Base-by-base conservation (phyloP, 352 stramenopile genomes). In the Globisporangium acanthophoron region DNA sequence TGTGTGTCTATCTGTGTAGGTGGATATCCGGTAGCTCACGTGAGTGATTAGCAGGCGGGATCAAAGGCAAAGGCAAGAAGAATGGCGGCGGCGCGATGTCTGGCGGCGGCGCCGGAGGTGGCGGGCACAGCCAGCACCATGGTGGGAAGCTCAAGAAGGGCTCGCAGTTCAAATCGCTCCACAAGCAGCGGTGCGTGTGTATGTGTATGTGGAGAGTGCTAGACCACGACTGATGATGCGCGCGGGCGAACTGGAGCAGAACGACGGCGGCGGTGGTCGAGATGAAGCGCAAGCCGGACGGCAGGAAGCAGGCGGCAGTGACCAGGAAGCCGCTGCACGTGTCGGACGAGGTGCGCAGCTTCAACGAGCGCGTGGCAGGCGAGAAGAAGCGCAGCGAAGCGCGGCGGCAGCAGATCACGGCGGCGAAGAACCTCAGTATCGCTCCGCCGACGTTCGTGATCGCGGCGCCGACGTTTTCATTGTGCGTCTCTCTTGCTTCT, bases 291-390 rank as follows among this genome's bases (percentile, higher is more conserved):
- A 58, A 65, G 5, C 55, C 61, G 8, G 66, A 67, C 29, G 58
- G 46, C 6, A 66, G 65, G 44, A 58, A 63, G 33, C 31, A 31
- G 27, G 5, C 9, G 47, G 12, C 24, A 29, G 71, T 72, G 24
- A 51, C 54, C 2, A 87, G 81, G 73, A 63, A 73, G 7, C 54
- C 54, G 1, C 43, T 56, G 16, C 31, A 52, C 6, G 58, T 88
- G n/a, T 66, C 80, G 12, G 69, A 83, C 45, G 79, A 90, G 45
- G 83, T 88, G 52, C 79, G 82, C 43, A 90, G 79, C 59, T 92
- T 90, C 70, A 81, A 92, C 61, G 82, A 92, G 62, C 79, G 82
- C 2, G 81, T 92, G 67, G 70, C 74, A 0, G 75, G 67, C 0
- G 77, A 80, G 56, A 78, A 54, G 41, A 53, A 63, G 35, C 58